Evolutionary conservation across 306 rosid genomes (phyloP).

Genomic region (Quercus variabilis): DNA sequence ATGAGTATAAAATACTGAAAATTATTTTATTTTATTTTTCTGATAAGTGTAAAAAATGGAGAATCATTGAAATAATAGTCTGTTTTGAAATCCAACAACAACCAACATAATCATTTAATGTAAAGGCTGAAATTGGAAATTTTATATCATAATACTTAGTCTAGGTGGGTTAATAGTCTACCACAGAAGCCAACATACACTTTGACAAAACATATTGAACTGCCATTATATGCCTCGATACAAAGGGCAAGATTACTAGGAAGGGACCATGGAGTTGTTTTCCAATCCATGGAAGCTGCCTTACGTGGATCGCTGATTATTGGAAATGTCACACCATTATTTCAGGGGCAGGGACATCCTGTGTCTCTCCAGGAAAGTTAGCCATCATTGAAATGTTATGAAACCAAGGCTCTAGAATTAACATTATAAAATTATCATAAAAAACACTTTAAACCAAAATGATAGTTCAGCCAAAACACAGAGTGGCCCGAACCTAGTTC

Average conservation of each 20-base stretch:
- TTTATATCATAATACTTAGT: background rate
- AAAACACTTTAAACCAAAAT: background rate
- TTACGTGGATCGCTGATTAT: slow-evolving; percentile 56
- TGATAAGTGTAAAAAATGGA: too few species aligned
- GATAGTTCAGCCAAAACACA: background rate
- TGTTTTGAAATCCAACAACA: background rate
- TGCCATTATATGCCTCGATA: slow-evolving; percentile 75
- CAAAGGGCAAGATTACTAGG: slow-evolving; percentile 93
- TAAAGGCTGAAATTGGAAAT: background rate
- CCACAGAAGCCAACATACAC: background rate
- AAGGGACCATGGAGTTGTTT: slow-evolving; percentile 98
- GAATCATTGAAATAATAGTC: too few species aligned
- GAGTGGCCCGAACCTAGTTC: background rate
- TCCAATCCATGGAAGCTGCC: slow-evolving; percentile 93
- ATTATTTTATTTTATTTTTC: too few species aligned
- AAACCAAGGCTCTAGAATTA: background rate
- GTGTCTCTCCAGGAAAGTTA: slow-evolving; percentile 19
- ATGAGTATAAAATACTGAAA: background rate
- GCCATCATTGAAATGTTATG: background rate
- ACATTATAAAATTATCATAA: background rate
- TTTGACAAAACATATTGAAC: slow-evolving; percentile 24
- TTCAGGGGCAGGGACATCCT: slow-evolving; percentile 94
- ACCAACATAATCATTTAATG: background rate
- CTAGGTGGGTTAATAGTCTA: background rate
- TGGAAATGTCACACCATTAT: slow-evolving; percentile 82